Evolutionary conservation across 2,329 filamentous ascomycete species (phyloP).

Genomic region (Xylaria arbuscula): DNA sequence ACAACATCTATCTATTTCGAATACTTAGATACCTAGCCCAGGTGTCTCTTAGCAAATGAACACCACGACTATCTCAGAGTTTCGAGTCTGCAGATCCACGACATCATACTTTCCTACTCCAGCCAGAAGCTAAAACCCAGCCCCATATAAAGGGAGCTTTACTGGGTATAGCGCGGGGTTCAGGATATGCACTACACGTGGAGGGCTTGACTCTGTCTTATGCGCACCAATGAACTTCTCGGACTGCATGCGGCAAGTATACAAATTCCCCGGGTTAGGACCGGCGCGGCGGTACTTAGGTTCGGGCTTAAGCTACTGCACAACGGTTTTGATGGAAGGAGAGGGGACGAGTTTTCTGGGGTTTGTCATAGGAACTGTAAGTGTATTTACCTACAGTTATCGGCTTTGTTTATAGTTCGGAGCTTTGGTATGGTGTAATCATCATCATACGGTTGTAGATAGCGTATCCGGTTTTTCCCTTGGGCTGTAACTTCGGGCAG

Average conservation of each 20-base stretch:
- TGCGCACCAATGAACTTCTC: conserved; percentile 26
- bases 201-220: neutral
- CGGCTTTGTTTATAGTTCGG: too few relatives aligned
- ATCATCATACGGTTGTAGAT: too few relatives aligned
- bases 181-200: neutral
- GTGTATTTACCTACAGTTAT: too few relatives aligned
- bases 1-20: neutral
- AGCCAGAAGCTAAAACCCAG: neutral
- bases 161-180: conserved; percentile 17
- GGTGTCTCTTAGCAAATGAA: too few relatives aligned
- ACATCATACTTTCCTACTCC: neutral
- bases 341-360: neutral
- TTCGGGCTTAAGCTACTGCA: neutral
- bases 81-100: neutral
- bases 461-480: too few relatives aligned
- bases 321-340: too few relatives aligned
- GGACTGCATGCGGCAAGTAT: neutral
- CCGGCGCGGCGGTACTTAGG: conserved; percentile 1
- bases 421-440: too few relatives aligned
- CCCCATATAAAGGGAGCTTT: neutral
- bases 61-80: too few relatives aligned
- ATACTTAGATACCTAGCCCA: neutral
- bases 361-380: too few relatives aligned
- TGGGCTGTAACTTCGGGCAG: too few relatives aligned
- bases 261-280: conserved; percentile 23